Base-by-base conservation (phyloP, 2,329 filamentous ascomycete genomes). In the Dactylonectria macrodidyma region DNA sequence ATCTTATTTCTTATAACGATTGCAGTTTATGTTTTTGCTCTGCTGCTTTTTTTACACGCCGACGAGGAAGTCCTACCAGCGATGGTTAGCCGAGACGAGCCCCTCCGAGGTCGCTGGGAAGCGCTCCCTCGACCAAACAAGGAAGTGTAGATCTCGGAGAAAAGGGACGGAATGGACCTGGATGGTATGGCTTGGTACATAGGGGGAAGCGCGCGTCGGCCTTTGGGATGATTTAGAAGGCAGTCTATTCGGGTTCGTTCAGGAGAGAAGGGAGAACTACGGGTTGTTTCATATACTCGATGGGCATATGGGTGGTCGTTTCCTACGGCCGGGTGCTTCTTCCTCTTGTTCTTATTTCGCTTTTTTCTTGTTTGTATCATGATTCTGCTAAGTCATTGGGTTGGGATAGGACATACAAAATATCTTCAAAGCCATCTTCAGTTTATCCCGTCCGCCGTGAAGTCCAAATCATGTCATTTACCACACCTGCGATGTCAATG, bases 1-100 rank as follows among this genome's bases (percentile, higher is more conserved):
- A 77, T 71, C 68, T 77, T 74, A 71, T 79, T 77, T 77, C 74
- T 77, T 74, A 78, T 77, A 76, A 79, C 74, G 75, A 76, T 74
- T 77, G 74, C 73, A 74, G 71, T 68, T 76, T 75, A 78, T 73
- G 70, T 73, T 73, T 66, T 59, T 48, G 34, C 54, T 51, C 54
- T 16, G 44, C 38, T 61, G 34, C 36, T 51, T 51, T 68, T 68
- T 62, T 66, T 60, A 60, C 68, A 75, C 67, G 70, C 62, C 66
- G 71, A 66, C 60, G 66, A 72, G 64, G 55, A 62, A 64, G 65
- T 74, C 65, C 62, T 51, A 65, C 68, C 63, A 65, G 67, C 70
- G 62, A 75, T 62, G 66, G 66, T 66, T 66, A 54, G 59, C 36
- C 47, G 70, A 67, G 67, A 66, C 51, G 60, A 73, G 65, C 65